Conservation (phyloP, 352 stramenopile species). For the Globisporangium cylindrosporum region DNA sequence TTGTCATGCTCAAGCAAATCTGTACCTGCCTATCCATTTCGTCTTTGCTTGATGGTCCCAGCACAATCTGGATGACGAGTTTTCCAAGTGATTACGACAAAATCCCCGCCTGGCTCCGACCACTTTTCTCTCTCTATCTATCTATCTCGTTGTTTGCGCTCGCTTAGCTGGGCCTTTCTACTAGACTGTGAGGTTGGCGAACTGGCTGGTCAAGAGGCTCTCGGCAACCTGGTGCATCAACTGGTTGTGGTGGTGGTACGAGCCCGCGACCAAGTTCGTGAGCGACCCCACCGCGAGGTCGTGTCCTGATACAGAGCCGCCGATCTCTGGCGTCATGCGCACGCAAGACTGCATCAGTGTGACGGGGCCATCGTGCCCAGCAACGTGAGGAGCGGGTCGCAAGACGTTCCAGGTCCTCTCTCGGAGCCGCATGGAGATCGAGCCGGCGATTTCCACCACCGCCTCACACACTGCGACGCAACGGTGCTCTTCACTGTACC, state of each 20-base stretch:
- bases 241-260: conserved; percentile 28
- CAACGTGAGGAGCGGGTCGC: background rate
- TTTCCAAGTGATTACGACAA: no score
- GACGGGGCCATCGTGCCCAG: conserved; percentile 2
- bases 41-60: no score
- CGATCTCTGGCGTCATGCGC: conserved; percentile 20
- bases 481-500: conserved; percentile 23
- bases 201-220: background rate
- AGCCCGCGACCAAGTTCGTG: conserved; percentile 28
- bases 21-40: no score
- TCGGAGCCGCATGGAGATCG: conserved; percentile 23
- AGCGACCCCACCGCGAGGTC: conserved; percentile 26
- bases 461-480: conserved; percentile 32
- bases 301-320: conserved; percentile 15
- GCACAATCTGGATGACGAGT: no score
- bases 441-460: conserved; percentile 27
- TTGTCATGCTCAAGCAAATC: no score
- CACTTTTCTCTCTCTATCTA: no score
- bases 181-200: background rate
- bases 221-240: conserved; percentile 27
- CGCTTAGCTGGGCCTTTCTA: background rate
- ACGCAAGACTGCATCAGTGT: conserved; percentile 28
- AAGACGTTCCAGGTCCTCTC: conserved; percentile 31
- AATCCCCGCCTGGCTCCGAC: no score
- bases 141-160: no score